These are phyloP conservation scores for Peribolospora baueri DNA, from an alignment of 768 basidiomycete species.

Conservation along the genomic window DNA sequence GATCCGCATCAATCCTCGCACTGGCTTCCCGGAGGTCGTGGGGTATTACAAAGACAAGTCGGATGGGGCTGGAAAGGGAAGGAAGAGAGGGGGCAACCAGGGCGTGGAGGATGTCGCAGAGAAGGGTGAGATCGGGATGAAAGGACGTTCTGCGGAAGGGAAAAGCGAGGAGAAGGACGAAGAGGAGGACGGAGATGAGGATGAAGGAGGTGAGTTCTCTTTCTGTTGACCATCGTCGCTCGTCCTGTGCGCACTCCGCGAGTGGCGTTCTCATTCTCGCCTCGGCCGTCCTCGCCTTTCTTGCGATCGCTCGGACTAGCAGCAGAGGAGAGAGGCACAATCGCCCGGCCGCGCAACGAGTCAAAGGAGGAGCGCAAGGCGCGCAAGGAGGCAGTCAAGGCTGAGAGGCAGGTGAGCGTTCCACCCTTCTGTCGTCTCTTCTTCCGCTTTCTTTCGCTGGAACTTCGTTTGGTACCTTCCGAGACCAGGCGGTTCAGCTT, in stretches of 20 bases:
- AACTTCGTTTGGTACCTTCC: no score
- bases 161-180: slow-evolving; percentile 17
- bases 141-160: neutral
- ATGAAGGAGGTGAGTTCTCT: slow-evolving; percentile 9
- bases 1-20: slow-evolving; percentile 48
- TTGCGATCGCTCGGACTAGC: neutral
- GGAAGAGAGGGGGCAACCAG: neutral
- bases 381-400: slow-evolving; percentile 25
- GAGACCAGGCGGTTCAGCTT: no score
- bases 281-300: neutral
- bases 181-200: slow-evolving; percentile 18
- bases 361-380: slow-evolving; percentile 26
- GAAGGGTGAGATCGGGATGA: neutral
- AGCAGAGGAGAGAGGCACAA: slow-evolving; percentile 25
- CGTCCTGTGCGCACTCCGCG: neutral
- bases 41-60: slow-evolving; percentile 9
- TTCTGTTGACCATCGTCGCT: neutral
- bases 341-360: slow-evolving; percentile 51
- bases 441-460: neutral
- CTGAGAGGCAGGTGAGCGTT: slow-evolving; percentile 19
- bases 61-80: slow-evolving; percentile 1
- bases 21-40: slow-evolving; percentile 42
- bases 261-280: no score
- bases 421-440: neutral
- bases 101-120: slow-evolving; percentile 7